Conservation (phyloP, 768 basidiomycete genomes). For the Stropharia rugosoannulata region DNA sequence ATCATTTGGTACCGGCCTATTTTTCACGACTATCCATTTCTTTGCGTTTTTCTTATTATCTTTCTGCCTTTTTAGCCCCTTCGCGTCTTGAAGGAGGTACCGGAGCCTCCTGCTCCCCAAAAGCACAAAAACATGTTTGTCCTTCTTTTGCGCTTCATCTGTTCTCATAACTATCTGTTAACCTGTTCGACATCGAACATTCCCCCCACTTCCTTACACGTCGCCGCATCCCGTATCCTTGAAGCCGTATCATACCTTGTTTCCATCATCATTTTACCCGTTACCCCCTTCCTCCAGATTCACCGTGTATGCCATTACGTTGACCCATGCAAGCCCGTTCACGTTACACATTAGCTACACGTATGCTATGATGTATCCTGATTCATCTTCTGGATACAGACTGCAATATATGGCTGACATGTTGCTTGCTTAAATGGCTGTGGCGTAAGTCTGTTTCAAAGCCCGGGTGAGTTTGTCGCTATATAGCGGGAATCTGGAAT, state of each 20-base stretch:
- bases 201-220: constrained; percentile 22
- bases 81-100: constrained; percentile 15
- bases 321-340: constrained; percentile 37
- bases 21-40: constrained; percentile 26
- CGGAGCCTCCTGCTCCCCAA: constrained; percentile 19
- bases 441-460: not conserved
- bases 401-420: constrained; percentile 31
- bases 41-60: constrained; percentile 19
- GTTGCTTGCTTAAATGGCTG: not conserved
- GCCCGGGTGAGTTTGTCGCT: not conserved
- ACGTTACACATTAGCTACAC: constrained; percentile 18
- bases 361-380: constrained; percentile 14
- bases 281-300: constrained; percentile 17
- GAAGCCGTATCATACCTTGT: constrained; percentile 15
- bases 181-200: constrained; percentile 18
- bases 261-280: constrained; percentile 8
- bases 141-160: constrained; percentile 34
- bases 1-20: constrained; percentile 16
- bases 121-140: constrained; percentile 50
- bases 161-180: constrained; percentile 17
- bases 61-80: constrained; percentile 31
- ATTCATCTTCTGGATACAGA: constrained; percentile 20
- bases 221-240: constrained; percentile 19
- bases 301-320: constrained; percentile 16
- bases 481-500: not conserved